A percentile compares a stretch with the other conserved stretches of the same genome.
These are phyloP conservation scores for Anacardium occidentale DNA, from an alignment of 345 rosid genomes.

Conservation along the genomic window DNA sequence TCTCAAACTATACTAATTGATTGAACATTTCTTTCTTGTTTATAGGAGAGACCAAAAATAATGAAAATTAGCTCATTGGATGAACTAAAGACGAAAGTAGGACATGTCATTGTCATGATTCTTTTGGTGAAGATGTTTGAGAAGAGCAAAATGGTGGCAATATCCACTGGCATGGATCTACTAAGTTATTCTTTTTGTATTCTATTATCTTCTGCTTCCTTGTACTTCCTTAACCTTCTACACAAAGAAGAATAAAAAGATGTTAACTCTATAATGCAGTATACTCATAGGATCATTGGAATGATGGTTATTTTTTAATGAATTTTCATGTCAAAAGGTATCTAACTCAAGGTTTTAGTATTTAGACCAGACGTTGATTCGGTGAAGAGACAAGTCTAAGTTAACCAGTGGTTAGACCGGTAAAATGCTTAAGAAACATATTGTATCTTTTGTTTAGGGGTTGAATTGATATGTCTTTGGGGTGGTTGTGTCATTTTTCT, in stretches of 20 bases:
- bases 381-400: too few relatives aligned
- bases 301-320: background rate
- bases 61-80: slow-evolving; percentile 88
- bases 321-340: too few relatives aligned
- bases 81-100: slow-evolving; percentile 89
- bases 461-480: too few relatives aligned
- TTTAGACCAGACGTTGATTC: too few relatives aligned
- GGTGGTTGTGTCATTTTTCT: too few relatives aligned
- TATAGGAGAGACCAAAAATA: slow-evolving; percentile 83
- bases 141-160: slow-evolving; percentile 90
- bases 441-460: too few relatives aligned
- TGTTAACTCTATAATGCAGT: background rate
- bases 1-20: too few relatives aligned
- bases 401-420: too few relatives aligned
- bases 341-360: too few relatives aligned
- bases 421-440: too few relatives aligned
- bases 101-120: slow-evolving; percentile 96
- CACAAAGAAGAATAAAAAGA: slow-evolving; percentile 54
- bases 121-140: slow-evolving; percentile 95
- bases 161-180: slow-evolving; percentile 75
- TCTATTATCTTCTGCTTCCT: slow-evolving; percentile 85
- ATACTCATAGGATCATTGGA: background rate
- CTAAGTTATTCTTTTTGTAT: slow-evolving; percentile 84
- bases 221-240: slow-evolving; percentile 81
- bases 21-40: background rate